These are phyloP conservation scores for Aspergillus sp. DNA, from an alignment of 2,329 filamentous ascomycete genomes.

Conservation along the genomic window DNA sequence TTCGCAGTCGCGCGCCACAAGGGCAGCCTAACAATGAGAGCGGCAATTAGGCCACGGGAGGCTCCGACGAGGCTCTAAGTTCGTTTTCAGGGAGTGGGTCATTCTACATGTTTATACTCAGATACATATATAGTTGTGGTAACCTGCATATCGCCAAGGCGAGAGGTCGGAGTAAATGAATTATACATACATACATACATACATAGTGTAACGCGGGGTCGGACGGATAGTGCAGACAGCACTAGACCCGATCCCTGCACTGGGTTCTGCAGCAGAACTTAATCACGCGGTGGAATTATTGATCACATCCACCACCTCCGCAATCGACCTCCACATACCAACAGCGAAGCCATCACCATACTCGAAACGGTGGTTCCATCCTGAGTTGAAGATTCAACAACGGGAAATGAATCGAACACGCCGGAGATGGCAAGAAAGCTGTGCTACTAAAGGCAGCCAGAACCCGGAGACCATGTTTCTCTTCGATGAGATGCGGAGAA, in stretches of 20 bases:
- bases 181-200: no score
- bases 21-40: constrained; percentile 5
- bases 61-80: constrained; percentile 8
- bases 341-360: constrained; percentile 9
- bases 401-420: constrained; percentile 12
- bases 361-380: constrained; percentile 20
- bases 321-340: constrained; percentile 9
- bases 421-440: constrained; percentile 14
- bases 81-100: constrained; percentile 2
- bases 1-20: constrained; percentile 6
- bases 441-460: neutral
- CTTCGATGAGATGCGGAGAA: neutral
- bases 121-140: no score
- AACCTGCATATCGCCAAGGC: no score
- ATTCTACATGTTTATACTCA: no score
- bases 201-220: no score
- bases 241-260: no score
- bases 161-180: no score
- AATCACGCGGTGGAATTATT: constrained; percentile 1
- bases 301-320: neutral
- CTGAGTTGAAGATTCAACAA: constrained; percentile 17
- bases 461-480: neutral
- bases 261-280: constrained; percentile 3
- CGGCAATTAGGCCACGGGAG: constrained; percentile 5
- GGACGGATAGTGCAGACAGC: no score